phyloP scores from a whole-genome alignment of 1,139 yeast species.

The Eremothecium cymbalariae region DNA sequence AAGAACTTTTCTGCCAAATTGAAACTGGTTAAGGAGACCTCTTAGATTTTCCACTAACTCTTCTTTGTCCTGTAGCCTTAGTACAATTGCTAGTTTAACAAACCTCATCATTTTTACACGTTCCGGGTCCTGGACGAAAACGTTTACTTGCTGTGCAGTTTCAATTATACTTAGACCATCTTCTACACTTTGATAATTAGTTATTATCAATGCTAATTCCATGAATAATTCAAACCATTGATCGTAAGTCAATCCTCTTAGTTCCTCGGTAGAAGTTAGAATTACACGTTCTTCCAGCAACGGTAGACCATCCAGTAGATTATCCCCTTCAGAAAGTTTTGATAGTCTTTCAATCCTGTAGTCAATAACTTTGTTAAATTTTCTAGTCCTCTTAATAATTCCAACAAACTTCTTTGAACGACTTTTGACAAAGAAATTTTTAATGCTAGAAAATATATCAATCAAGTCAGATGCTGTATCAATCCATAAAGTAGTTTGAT shows the following conservation, averaged over 20 bases:
- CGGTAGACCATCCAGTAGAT: constrained; percentile 30
- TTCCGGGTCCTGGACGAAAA: constrained; percentile 57
- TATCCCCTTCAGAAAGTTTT: constrained; percentile 57
- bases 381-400: constrained; percentile 52
- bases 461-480: constrained; percentile 75
- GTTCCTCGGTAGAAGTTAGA: constrained; percentile 39
- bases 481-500: constrained; percentile 73
- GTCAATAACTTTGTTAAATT: constrained; percentile 56
- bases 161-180: constrained; percentile 67
- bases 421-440: constrained; percentile 71
- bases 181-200: constrained; percentile 53
- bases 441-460: constrained; percentile 70
- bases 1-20: constrained; percentile 63
- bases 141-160: constrained; percentile 67
- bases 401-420: constrained; percentile 63
- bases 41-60: constrained; percentile 52
- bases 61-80: constrained; percentile 45
- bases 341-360: constrained; percentile 63
- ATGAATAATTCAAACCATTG: constrained; percentile 82
- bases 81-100: constrained; percentile 58
- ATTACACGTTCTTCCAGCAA: constrained; percentile 36
- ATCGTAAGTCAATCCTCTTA: constrained; percentile 68
- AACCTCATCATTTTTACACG: constrained; percentile 52
- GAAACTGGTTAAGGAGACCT: constrained; percentile 54
- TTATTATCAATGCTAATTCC: constrained; percentile 61